Conservation (phyloP, 805 yeast species). For the Kuraishia ogatae region DNA sequence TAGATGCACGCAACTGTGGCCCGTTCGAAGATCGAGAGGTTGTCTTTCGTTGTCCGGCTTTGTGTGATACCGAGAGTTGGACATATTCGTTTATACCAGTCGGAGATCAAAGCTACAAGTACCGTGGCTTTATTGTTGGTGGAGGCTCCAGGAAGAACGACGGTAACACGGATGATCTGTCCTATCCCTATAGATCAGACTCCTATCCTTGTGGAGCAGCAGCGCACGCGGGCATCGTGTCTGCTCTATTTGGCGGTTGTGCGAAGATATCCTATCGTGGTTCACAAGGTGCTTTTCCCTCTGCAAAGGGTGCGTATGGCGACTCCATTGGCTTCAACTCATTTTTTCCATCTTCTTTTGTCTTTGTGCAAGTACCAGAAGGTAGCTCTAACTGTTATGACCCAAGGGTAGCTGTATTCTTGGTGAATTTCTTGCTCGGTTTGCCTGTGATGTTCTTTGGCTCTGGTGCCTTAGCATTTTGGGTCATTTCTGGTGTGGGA, state of each 20-base stretch:
- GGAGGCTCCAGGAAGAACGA: constrained; percentile 41
- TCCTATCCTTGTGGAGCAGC: constrained; percentile 89
- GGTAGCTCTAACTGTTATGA: constrained; percentile 68
- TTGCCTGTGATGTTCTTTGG: constrained; percentile 47
- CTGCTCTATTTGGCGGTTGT: constrained; percentile 74
- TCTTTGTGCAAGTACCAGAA: constrained; percentile 37
- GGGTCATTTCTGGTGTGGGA: constrained; percentile 56
- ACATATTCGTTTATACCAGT: constrained; percentile 68
- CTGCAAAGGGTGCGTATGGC: constrained; percentile 41
- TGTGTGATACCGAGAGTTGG: constrained; percentile 74
- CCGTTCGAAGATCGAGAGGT: constrained; percentile 36
- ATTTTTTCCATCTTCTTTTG: constrained; percentile 68
- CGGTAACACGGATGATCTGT: constrained; percentile 18
- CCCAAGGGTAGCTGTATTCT: constrained; percentile 49
- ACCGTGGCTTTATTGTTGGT: constrained; percentile 68
- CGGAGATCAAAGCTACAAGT: constrained; percentile 60
- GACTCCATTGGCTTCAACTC: constrained; percentile 53
- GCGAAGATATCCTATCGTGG: constrained; percentile 55
- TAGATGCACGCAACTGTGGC: constrained; percentile 53
- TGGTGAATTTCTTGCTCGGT: constrained; percentile 55
- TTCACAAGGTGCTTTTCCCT: constrained; percentile 35
- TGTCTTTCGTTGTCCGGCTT: constrained; percentile 74
- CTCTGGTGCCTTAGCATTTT: constrained; percentile 40
- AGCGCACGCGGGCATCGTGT: constrained; percentile 72
- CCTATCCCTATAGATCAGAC: constrained; percentile 76